Conservation (phyloP, 1,139 yeast genomes). For the Geotrichum aggregatum region DNA sequence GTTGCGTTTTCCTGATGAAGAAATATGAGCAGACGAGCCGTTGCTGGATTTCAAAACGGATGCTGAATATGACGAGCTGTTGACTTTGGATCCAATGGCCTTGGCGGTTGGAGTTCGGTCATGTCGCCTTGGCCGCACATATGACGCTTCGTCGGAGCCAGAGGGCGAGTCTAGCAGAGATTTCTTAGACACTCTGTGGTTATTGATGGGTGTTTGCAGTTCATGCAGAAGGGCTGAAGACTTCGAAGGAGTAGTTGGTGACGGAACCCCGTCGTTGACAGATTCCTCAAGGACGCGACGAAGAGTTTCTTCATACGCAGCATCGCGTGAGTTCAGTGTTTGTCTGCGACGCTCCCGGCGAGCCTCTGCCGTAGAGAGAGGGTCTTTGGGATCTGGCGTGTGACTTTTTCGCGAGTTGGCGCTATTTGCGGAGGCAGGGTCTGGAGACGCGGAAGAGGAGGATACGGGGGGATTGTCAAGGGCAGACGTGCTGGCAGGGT, state of each 20-base stretch:
- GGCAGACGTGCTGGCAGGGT: constrained; percentile 2
- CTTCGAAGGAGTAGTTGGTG: constrained; percentile 5
- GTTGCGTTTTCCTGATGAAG: constrained; percentile 8
- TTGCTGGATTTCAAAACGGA: not conserved
- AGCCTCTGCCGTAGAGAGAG: constrained; percentile 11
- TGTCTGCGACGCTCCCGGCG: constrained; percentile 16
- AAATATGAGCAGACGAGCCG: not conserved
- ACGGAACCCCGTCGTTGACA: constrained; percentile 45
- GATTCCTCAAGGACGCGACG: constrained; percentile 69
- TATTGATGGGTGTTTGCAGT: constrained; percentile 1
- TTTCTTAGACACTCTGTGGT: constrained; percentile 6
- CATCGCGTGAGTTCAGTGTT: constrained; percentile 40
- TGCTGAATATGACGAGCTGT: constrained; percentile 10
- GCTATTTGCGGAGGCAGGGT: constrained; percentile 2
- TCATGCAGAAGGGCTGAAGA: not conserved
- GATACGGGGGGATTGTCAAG: not conserved
- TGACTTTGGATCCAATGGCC: constrained; percentile 18
- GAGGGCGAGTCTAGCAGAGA: constrained; percentile 7
- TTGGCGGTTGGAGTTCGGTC: constrained; percentile 9
- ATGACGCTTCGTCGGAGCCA: constrained; percentile 15
- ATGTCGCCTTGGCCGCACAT: constrained; percentile 3
- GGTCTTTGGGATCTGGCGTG: constrained; percentile 4
- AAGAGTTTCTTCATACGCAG: constrained; percentile 62
- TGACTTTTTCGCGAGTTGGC: not conserved
- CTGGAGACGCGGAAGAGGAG: not conserved